Percentiles rank a stretch among this genome's conserved stretches.
These are phyloP conservation scores for Penicillium steckii DNA, from an alignment of 495 filamentous ascomycete species.

Conservation along the genomic window DNA sequence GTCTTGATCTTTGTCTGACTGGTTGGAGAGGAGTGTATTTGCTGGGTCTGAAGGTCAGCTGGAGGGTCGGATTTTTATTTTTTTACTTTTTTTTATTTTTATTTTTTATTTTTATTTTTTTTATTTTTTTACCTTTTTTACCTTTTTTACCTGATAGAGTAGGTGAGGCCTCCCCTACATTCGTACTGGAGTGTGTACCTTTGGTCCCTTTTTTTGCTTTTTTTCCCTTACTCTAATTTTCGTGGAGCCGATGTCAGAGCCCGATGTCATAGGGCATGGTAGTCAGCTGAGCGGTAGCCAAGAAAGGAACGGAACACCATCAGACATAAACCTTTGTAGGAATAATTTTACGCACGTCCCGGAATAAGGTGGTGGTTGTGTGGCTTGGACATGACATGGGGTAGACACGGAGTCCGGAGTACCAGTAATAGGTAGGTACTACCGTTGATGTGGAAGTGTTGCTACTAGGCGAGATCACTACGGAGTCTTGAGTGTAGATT, in stretches of 20 bases:
- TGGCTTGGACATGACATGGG: neutral
- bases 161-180: too few relatives aligned
- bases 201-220: neutral
- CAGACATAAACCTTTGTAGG: too few relatives aligned
- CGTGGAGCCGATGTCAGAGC: neutral
- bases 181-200: too few relatives aligned
- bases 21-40: neutral
- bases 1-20: neutral
- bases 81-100: neutral
- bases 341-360: too few relatives aligned
- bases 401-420: neutral
- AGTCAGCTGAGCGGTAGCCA: neutral
- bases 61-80: neutral
- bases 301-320: conserved; percentile 1
- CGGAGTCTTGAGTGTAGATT: neutral
- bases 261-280: neutral
- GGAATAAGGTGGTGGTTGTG: too few relatives aligned
- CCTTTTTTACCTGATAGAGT: too few relatives aligned
- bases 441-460: neutral
- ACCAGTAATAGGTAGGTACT: neutral
- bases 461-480: neutral
- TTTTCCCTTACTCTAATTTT: neutral
- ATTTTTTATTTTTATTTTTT: neutral
- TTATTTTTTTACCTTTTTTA: neutral
- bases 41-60: conserved; percentile 5